phyloP scores from a whole-genome alignment of 2,329 filamentous ascomycete species.

The Alternaria infectoria region DNA sequence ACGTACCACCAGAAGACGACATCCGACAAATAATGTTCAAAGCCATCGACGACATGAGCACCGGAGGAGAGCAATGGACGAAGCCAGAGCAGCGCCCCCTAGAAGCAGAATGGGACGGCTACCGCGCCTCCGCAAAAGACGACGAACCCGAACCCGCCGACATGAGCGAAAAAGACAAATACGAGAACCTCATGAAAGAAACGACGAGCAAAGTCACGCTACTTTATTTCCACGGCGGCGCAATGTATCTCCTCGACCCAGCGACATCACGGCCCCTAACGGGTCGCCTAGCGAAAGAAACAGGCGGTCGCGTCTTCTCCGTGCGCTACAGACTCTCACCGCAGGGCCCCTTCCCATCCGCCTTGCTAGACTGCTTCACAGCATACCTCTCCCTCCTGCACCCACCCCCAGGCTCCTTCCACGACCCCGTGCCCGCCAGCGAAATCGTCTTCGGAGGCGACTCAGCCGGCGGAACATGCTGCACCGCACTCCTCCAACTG shows the following conservation, averaged over 20 bases:
- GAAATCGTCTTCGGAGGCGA: slow-evolving; percentile 77
- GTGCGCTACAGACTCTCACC: slow-evolving; percentile 78
- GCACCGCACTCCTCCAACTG: slow-evolving; percentile 70
- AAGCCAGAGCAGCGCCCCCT: slow-evolving; percentile 63
- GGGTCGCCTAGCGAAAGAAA: slow-evolving; percentile 69
- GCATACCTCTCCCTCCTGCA: slow-evolving; percentile 77
- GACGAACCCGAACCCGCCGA: slow-evolving; percentile 58
- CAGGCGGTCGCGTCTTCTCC: slow-evolving; percentile 71
- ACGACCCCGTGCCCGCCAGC: slow-evolving; percentile 67
- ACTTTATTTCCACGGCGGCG: slow-evolving; percentile 79
- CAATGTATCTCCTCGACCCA: slow-evolving; percentile 75
- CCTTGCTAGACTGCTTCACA: slow-evolving; percentile 73
- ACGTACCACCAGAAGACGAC: slow-evolving; percentile 62
- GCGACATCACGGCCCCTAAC: slow-evolving; percentile 66
- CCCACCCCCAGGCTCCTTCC: slow-evolving; percentile 70
- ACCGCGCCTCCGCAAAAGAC: slow-evolving; percentile 61
- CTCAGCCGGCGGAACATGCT: slow-evolving; percentile 76
- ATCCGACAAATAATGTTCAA: slow-evolving; percentile 62
- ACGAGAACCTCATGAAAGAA: slow-evolving; percentile 70
- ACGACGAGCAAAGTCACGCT: slow-evolving; percentile 67
- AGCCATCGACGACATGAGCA: slow-evolving; percentile 63
- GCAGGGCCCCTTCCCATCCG: slow-evolving; percentile 75
- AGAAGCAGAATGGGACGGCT: slow-evolving; percentile 79
- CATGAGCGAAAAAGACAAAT: slow-evolving; percentile 69
- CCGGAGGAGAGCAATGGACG: slow-evolving; percentile 38